These are phyloP conservation scores for Phytomonas sp. DNA, from an alignment of 208 protist genomes.

Conservation along the genomic window DNA sequence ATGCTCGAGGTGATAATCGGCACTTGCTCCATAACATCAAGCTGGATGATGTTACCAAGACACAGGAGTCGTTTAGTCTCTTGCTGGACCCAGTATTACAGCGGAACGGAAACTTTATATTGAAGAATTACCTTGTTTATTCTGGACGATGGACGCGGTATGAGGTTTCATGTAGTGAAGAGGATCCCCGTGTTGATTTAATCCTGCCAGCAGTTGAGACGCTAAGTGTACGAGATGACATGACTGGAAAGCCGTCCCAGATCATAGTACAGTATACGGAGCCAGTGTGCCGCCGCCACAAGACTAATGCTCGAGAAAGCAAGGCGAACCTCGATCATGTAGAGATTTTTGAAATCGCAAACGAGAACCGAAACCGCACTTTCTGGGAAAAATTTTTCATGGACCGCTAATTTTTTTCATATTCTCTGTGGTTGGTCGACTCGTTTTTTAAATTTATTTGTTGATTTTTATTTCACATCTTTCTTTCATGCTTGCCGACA, in stretches of 20 bases:
- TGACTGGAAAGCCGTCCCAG: conserved; percentile 14
- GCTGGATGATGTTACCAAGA: conserved; percentile 52
- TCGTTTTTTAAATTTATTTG: conserved; percentile 8
- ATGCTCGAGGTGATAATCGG: conserved; percentile 65
- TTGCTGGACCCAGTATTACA: conserved; percentile 40
- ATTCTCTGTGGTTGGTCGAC: not conserved
- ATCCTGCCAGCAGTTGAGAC: conserved; percentile 49
- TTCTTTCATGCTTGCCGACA: conserved; percentile 4
- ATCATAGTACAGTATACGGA: conserved; percentile 59
- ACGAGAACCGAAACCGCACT: conserved; percentile 35
- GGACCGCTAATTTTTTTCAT: conserved; percentile 34
- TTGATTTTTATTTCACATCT: conserved; percentile 12
- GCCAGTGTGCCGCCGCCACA: conserved; percentile 61
- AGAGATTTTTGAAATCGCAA: conserved; percentile 72
- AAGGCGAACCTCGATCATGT: conserved; percentile 45
- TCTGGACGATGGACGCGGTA: conserved; percentile 60
- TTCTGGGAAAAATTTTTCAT: conserved; percentile 71
- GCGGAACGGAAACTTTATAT: conserved; percentile 46
- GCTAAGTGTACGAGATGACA: conserved; percentile 22
- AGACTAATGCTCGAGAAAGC: conserved; percentile 44
- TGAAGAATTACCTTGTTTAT: conserved; percentile 34
- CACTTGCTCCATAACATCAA: conserved; percentile 61
- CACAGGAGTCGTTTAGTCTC: conserved; percentile 35
- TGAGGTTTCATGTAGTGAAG: conserved; percentile 44
- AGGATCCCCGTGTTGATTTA: conserved; percentile 53